Percentiles rank a stretch among this genome's conserved stretches.
Conservation (phyloP, 495 filamentous ascomycete species). For the Trichoderma asperelloides region DNA sequence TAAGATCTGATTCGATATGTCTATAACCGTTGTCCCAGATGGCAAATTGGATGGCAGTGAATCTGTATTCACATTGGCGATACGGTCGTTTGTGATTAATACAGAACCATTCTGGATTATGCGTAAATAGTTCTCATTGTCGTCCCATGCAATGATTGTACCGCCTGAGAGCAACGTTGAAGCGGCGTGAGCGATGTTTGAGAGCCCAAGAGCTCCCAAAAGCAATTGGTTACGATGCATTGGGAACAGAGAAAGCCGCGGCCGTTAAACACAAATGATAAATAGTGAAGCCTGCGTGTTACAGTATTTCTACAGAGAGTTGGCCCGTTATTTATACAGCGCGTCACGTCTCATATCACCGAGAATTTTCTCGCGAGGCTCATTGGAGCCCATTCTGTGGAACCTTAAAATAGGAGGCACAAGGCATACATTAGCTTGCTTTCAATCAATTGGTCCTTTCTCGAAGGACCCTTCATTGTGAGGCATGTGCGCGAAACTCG, state of each 20-base stretch:
- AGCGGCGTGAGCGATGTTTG: conserved; percentile 3
- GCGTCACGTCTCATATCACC: too few relatives aligned
- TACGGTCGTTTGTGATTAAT: conserved; percentile 31
- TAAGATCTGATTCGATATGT: conserved; percentile 38
- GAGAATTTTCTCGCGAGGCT: too few relatives aligned
- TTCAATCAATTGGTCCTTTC: too few relatives aligned
- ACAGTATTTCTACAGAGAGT: too few relatives aligned
- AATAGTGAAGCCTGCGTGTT: too few relatives aligned
- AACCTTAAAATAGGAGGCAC: too few relatives aligned
- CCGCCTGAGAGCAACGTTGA: conserved; percentile 30
- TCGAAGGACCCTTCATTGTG: too few relatives aligned
- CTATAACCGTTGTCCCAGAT: conserved; percentile 25
- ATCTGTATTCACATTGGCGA: conserved; percentile 21
- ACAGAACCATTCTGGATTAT: conserved; percentile 32
- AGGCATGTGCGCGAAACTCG: too few relatives aligned
- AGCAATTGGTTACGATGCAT: not conserved
- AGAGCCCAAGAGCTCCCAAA: not conserved
- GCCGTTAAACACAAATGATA: not conserved
- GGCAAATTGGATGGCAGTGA: conserved; percentile 7
- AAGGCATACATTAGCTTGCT: too few relatives aligned
- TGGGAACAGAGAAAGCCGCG: not conserved
- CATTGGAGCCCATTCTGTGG: too few relatives aligned
- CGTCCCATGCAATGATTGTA: conserved; percentile 35
- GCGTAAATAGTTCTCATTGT: conserved; percentile 22
- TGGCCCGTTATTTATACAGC: too few relatives aligned